phyloP scores from a whole-genome alignment of 2,329 filamentous ascomycete species.

The Emmonsiellopsis sp. region DNA sequence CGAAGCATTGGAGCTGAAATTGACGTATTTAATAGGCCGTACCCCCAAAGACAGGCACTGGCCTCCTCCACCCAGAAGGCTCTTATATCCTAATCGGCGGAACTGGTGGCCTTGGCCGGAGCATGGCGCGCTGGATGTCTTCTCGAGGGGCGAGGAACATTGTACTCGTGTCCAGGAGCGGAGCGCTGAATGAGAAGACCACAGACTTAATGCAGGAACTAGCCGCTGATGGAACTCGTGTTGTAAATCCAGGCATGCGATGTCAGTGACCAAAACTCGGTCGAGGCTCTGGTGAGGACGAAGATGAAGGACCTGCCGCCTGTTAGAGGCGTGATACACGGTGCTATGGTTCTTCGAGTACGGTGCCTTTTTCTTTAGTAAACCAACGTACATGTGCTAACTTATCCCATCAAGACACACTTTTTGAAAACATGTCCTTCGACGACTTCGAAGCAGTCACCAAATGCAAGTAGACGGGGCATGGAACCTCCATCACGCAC shows the following conservation, averaged over 20 bases:
- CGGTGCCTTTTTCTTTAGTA: background rate
- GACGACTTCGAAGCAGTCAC: conserved; percentile 1
- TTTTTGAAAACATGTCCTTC: conserved; percentile 5
- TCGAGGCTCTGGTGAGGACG: conserved; percentile 17
- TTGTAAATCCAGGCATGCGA: conserved; percentile 17
- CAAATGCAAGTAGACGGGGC: background rate
- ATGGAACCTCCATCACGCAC: background rate
- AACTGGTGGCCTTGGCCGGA: conserved; percentile 47
- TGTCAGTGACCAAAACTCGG: conserved; percentile 18
- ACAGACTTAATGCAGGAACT: conserved; percentile 12
- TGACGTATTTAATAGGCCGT: background rate
- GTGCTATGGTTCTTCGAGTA: conserved; percentile 32
- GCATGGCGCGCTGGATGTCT: conserved; percentile 41
- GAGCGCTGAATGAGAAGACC: conserved; percentile 25
- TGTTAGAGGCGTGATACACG: conserved; percentile 33
- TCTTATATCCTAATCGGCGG: conserved; percentile 50
- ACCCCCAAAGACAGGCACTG: background rate
- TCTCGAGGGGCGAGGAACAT: conserved; percentile 42
- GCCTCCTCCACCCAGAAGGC: conserved; percentile 15
- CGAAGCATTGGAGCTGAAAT: no score
- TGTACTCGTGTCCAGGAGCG: conserved; percentile 43
- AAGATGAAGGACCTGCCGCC: conserved; percentile 11
- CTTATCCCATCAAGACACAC: background rate
- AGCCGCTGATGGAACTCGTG: background rate
- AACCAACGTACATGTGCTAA: background rate